phyloP scores from a whole-genome alignment of 2,329 filamentous ascomycete genomes.

The Fusarium albosuccineum region DNA sequence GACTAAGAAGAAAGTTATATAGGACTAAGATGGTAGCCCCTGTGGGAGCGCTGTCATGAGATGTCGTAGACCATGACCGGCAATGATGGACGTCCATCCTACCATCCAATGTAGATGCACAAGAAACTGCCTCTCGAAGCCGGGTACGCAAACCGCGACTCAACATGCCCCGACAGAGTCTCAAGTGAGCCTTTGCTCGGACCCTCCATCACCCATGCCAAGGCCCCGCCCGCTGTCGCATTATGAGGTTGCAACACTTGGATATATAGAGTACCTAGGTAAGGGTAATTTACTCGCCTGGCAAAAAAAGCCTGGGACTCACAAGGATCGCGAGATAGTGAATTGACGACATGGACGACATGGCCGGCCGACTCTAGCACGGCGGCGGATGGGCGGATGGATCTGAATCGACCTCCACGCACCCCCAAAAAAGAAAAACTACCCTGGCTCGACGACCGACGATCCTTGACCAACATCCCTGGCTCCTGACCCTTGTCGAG shows the following conservation, averaged over 20 bases:
- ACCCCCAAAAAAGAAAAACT: slow-evolving; percentile 16
- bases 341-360: slow-evolving; percentile 29
- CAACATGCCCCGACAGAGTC: slow-evolving; percentile 4
- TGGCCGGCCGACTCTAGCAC: slow-evolving; percentile 18
- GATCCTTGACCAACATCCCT: slow-evolving; percentile 20
- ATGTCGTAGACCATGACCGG: not conserved
- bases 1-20: no score
- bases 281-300: slow-evolving; percentile 22
- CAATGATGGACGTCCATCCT: not conserved
- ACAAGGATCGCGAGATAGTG: slow-evolving; percentile 37
- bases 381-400: slow-evolving; percentile 36
- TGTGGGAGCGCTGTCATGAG: not conserved
- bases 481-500: slow-evolving; percentile 23
- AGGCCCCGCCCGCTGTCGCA: slow-evolving; percentile 32
- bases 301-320: slow-evolving; percentile 6
- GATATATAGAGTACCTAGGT: not conserved
- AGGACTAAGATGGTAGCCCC: no score
- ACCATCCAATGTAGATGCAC: not conserved
- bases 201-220: slow-evolving; percentile 26
- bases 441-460: slow-evolving; percentile 30
- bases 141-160: not conserved
- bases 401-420: slow-evolving; percentile 45
- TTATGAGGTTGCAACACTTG: slow-evolving; percentile 30
- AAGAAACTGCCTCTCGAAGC: not conserved
- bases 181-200: slow-evolving; percentile 34